These are phyloP conservation scores for Coniochaeta hoffmannii DNA, from an alignment of 2,329 filamentous ascomycete genomes.

Conservation along the genomic window DNA sequence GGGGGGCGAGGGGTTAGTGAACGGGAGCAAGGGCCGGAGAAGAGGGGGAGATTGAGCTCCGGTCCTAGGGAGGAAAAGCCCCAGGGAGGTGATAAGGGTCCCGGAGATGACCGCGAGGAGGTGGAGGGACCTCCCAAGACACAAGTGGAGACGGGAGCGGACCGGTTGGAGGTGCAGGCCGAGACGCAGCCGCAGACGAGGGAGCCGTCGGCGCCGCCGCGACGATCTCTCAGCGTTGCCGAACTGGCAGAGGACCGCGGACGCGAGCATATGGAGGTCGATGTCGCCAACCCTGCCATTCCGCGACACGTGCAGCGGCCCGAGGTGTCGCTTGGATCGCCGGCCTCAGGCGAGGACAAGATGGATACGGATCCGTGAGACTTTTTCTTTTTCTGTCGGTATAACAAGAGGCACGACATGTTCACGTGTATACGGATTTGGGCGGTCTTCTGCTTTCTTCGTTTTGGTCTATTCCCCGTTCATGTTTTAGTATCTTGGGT, in stretches of 20 bases:
- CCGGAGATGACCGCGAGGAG: not conserved
- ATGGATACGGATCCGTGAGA: slow-evolving; percentile 8
- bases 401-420: not conserved
- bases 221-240: not conserved
- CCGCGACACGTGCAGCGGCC: not conserved
- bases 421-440: not conserved
- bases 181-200: not conserved
- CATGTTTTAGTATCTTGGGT: not conserved
- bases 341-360: slow-evolving; percentile 1
- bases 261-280: not conserved
- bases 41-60: not conserved
- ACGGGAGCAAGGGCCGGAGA: not conserved
- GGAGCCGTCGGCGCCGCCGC: not conserved
- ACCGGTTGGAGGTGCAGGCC: not conserved
- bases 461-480: not conserved
- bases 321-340: slow-evolving; percentile 1
- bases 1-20: not conserved
- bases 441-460: not conserved
- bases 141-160: not conserved
- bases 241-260: not conserved
- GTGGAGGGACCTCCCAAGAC: not conserved
- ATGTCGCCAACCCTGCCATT: not conserved
- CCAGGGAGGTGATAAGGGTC: no score
- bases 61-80: not conserved
- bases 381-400: not conserved